Conservation (phyloP, 2,329 filamentous ascomycete species). For the Apiospora malaysiana region DNA sequence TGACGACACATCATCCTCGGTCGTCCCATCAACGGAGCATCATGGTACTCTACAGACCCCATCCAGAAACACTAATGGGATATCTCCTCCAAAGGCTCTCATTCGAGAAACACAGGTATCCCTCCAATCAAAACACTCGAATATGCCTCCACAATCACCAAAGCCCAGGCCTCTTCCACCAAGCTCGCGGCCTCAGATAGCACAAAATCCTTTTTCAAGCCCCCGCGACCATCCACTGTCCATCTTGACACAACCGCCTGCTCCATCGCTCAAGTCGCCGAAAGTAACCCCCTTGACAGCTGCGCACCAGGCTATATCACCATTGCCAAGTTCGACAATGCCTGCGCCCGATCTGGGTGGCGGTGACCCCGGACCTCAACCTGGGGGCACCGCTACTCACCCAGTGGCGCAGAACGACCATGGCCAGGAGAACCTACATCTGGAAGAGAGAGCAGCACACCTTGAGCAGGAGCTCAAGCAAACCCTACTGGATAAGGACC, state of each 20-base stretch:
- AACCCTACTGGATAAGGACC: background rate
- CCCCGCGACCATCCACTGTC: background rate
- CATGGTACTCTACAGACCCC: background rate
- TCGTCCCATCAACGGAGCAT: constrained; percentile 1
- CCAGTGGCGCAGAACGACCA: background rate
- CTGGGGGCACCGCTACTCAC: background rate
- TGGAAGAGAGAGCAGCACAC: background rate
- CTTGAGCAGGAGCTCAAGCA: background rate
- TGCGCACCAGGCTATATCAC: background rate
- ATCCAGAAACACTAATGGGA: background rate
- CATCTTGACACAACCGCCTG: background rate
- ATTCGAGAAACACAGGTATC: background rate
- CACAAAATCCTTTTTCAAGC: background rate
- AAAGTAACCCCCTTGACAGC: background rate
- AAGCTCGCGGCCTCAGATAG: background rate
- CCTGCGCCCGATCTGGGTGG: background rate
- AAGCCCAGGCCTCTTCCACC: background rate
- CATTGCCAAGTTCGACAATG: background rate
- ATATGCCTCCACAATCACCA: background rate
- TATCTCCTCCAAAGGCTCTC: background rate
- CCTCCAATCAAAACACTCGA: background rate
- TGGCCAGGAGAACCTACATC: background rate
- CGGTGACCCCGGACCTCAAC: background rate
- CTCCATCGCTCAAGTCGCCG: background rate
- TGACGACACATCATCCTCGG: background rate